Conservation (phyloP, 129 eudicot species). For the Pittosporum tobira region DNA sequence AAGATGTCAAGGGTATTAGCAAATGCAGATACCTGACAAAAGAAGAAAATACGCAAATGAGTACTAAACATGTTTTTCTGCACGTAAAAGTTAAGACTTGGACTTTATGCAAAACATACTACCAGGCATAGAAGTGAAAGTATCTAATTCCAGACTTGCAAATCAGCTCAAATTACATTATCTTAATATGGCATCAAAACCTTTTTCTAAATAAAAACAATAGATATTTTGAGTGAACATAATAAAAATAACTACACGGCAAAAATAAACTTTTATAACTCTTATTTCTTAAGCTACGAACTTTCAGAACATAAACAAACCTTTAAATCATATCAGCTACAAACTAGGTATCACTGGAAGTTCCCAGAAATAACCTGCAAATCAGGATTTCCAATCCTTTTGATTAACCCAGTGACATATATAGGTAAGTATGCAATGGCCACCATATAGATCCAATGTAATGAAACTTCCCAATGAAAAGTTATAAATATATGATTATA, state of each 20-base stretch:
- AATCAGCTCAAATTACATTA: not conserved
- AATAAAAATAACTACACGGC: too few species aligned
- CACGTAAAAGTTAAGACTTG: not conserved
- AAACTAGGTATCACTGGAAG: conserved; percentile 13
- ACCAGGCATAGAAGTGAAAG: too few species aligned
- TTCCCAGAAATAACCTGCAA: conserved; percentile 54
- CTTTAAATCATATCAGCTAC: too few species aligned
- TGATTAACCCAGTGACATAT: too few species aligned
- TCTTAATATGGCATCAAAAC: too few species aligned
- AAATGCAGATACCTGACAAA: not conserved
- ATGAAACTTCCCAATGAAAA: not conserved
- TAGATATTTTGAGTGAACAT: too few species aligned
- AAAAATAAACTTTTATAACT: too few species aligned
- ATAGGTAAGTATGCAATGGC: too few species aligned
- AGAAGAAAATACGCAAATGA: not conserved
- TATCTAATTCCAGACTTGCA: conserved; percentile 5
- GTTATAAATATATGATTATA: not conserved
- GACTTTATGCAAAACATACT: not conserved
- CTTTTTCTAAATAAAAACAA: too few species aligned
- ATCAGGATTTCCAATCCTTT: not conserved
- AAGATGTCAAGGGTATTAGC: not conserved
- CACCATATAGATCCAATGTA: not conserved
- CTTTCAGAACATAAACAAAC: too few species aligned
- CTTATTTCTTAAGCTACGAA: too few species aligned
- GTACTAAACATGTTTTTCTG: not conserved